Conservation (phyloP, 116 monocot species). For the Zostera marina region DNA sequence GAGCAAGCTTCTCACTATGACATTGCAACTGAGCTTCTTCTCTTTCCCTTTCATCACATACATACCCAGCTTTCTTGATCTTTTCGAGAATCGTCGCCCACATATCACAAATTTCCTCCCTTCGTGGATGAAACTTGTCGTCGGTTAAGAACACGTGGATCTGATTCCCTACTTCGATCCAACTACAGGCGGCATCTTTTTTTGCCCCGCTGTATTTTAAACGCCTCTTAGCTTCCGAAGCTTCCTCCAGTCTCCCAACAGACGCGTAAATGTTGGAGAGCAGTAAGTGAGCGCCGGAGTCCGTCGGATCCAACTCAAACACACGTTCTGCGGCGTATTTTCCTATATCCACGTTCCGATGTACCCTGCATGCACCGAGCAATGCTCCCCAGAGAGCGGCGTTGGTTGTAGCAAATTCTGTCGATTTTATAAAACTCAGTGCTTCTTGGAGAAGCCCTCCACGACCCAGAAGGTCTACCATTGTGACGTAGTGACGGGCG, state of each 20-base stretch:
- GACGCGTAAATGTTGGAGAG: slow-evolving; percentile 57
- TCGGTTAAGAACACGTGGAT: slow-evolving; percentile 26
- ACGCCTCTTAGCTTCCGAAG: slow-evolving; percentile 30
- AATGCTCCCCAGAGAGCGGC: slow-evolving; percentile 30
- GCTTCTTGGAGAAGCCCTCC: slow-evolving; percentile 23
- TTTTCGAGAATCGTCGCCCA: slow-evolving; percentile 12
- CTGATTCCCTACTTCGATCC: slow-evolving; percentile 24
- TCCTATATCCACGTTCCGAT: slow-evolving; percentile 19
- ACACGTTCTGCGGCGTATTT: slow-evolving; percentile 21
- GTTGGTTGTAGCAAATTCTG: slow-evolving; percentile 13
- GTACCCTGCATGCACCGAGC: slow-evolving; percentile 29
- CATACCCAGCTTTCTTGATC: slow-evolving; percentile 20
- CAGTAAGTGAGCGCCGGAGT: slow-evolving; percentile 34
- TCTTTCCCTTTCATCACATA: slow-evolving; percentile 24
- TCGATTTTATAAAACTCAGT: slow-evolving; percentile 16
- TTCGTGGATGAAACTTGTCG: slow-evolving; percentile 23
- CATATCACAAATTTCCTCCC: slow-evolving; percentile 9
- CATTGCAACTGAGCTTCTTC: slow-evolving; percentile 14
- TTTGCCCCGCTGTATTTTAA: slow-evolving; percentile 23
- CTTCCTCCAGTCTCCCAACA: slow-evolving; percentile 36
- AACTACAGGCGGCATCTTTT: slow-evolving; percentile 32
- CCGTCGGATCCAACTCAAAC: slow-evolving; percentile 22
- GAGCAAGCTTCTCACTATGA: slow-evolving; percentile 33
- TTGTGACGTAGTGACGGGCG: slow-evolving; percentile 21
- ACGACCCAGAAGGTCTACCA: slow-evolving; percentile 28